Evolutionary conservation across 2,329 filamentous ascomycete genomes (phyloP), one percentile per base, ranked within the genome.

Genomic region (Curvularia hawaiiensis): DNA sequence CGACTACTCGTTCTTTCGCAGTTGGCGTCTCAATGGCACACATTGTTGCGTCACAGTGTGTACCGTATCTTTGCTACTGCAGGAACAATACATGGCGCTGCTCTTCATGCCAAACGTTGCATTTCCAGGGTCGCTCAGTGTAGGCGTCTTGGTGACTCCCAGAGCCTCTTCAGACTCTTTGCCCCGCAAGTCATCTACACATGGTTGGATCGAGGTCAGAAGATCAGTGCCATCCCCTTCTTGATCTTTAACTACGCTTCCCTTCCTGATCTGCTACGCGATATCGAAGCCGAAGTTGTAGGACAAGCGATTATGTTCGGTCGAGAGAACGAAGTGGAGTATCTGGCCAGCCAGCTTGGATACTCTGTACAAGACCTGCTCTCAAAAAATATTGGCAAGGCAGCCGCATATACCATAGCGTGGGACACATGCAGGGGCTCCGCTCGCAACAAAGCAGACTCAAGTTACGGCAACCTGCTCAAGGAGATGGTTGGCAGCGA

Each of bases 21-120:
- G 54, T 79, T 99, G 56, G 95, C 90, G 24, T 90, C 91, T 30
- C 79, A 82, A 50, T 98, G 94, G 91, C 88, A 92, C 58, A 96
- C 93, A 0, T 82, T 98, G 20, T 82, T 97, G 43, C 88, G 93
- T 50, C 87, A 90, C 62, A 92, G 92, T 63, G 90, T 96, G 18
- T 99, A 97, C 73, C 90, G 95, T 74, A 92, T 98, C 22, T 97
- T 98, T 66, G 95, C 98, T 74, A 92, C 90, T 0, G 90, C 93
- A 1, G 91, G 90, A 1, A 87, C 87, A 55, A 85, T 96, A 14
- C 77, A 83, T 3, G 77, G 79, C 11, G 89, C 90, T 7, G 81
- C 83, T 20, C 79, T 82, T 20, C 90, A 97, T 77, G 93, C 94
- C 1, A 85, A 84, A 54, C 84, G 84, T 50, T 96, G 91, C 65